Evolutionary conservation across 768 basidiomycete species (phyloP), one percentile per base, ranked within the genome.

Genomic region (Leccinum aurantiacum): DNA sequence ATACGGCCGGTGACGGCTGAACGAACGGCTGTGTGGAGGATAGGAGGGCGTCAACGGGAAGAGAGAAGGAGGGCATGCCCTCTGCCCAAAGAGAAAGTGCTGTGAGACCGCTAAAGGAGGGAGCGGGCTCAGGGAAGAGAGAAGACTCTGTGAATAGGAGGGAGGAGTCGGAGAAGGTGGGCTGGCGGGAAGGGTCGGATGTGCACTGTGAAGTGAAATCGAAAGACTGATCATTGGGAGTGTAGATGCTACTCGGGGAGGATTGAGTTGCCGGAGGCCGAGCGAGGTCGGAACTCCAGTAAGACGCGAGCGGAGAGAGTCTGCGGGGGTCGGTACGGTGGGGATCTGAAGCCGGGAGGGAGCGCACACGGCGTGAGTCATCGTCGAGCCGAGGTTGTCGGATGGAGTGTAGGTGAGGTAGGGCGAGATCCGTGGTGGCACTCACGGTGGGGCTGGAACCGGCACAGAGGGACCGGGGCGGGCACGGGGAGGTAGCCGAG

Each of bases 61-160:
- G 77, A 31, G 78, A 74, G 57, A 85, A 79, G 17, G 85, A 79
- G n/a, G 79, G 74, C 85, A 90, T 88, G 60, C 88, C 87, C 64
- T 88, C 86, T 24, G 89, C 84, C 68, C 80, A 80, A 17, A 91
- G 77, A 44, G 78, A 80, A 58, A 90, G 70, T 50, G 44, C 51
- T 14, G 73, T 72, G 49, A 80, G 59, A 44, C 76, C 79, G 56
- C 66, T 59, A 27, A 70, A 71, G 61, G 61, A 73, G 71, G 70
- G 77, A 68, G 65, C 69, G 70, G 75, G 58, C 41, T 75, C 60
- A 59, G 63, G 57, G 61, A 72, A 69, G 13, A 73, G 47, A 29
- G 71, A 64, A 48, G 73, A 73, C 1, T 69, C 60, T 31, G 66
- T 61, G 57, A 67, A 68, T 35, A 63, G 17, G 54, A 74, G 72